phyloP scores from a whole-genome alignment of 805 yeast genomes.

The Lipomyces kockii region DNA sequence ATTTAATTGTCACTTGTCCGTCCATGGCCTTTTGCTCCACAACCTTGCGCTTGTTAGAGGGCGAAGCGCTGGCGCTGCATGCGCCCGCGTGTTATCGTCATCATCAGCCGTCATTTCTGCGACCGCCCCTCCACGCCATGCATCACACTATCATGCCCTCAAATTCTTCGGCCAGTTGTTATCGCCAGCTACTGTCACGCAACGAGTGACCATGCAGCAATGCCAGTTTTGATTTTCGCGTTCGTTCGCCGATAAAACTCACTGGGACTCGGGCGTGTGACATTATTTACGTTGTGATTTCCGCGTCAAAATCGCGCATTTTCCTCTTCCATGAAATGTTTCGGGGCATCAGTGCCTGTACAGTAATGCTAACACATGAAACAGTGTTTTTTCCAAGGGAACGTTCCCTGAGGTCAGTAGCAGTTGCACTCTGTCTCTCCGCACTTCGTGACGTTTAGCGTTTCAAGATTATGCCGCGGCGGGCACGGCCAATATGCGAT shows the following conservation, averaged over 20 bases:
- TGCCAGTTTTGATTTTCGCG: not conserved
- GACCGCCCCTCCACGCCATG: not conserved
- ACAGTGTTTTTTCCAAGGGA: slow-evolving; percentile 74
- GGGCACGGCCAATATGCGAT: not conserved
- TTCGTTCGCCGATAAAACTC: not conserved
- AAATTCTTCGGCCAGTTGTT: not conserved
- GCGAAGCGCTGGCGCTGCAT: not conserved
- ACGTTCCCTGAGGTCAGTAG: slow-evolving; percentile 72
- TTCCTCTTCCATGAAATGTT: not conserved
- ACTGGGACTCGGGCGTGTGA: not conserved
- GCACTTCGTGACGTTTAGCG: not conserved
- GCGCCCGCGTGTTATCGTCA: not conserved
- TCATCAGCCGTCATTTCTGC: not conserved
- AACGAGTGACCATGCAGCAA: not conserved
- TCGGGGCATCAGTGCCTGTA: not conserved
- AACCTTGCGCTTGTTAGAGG: not conserved
- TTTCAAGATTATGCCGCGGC: not conserved
- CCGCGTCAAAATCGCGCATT: not conserved
- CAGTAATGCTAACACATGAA: not conserved
- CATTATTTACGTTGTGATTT: not conserved
- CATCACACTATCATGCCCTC: not conserved
- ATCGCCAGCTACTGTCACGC: not conserved
- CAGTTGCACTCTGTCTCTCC: not conserved
- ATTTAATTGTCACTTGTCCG: not conserved
- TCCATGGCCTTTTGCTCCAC: not conserved